Evolutionary conservation across 2,329 filamentous ascomycete species (phyloP).

Genomic region (Lojkania enalia): DNA sequence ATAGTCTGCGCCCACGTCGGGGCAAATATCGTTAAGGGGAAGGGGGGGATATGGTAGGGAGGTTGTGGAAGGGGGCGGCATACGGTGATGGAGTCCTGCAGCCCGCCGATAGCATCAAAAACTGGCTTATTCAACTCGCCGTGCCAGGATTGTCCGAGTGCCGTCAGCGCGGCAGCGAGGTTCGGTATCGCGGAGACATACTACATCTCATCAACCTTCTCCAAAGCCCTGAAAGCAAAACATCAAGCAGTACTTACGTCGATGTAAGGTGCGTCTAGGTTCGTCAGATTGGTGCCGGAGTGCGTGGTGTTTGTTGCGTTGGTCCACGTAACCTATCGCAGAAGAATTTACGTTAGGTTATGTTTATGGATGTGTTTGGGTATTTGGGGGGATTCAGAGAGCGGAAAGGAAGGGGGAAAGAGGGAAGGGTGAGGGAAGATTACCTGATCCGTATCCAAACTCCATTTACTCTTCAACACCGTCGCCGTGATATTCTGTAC

Average conservation of each 20-base stretch:
- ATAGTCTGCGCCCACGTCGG: too few species aligned
- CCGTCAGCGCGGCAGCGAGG: slow-evolving; percentile 31
- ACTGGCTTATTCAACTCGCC: slow-evolving; percentile 43
- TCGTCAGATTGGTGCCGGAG: neutral
- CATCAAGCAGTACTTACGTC: slow-evolving; percentile 6
- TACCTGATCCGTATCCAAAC: slow-evolving; percentile 38
- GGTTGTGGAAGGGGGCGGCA: too few species aligned
- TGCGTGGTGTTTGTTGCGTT: slow-evolving; percentile 4
- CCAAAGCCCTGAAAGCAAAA: slow-evolving; percentile 2
- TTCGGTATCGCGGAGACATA: slow-evolving; percentile 32
- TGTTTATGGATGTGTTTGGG: slow-evolving; percentile 3
- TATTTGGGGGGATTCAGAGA: neutral
- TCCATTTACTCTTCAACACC: slow-evolving; percentile 34
- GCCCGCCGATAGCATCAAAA: slow-evolving; percentile 30
- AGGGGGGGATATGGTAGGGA: neutral
- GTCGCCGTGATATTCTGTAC: slow-evolving; percentile 38
- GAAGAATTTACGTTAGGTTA: slow-evolving; percentile 1
- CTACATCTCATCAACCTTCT: slow-evolving; percentile 19
- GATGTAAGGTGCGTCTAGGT: slow-evolving; percentile 11
- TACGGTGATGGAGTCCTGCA: slow-evolving; percentile 31
- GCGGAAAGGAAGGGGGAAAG: too few species aligned
- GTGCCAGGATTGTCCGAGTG: slow-evolving; percentile 41
- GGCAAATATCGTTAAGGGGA: too few species aligned
- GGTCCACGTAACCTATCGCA: slow-evolving; percentile 6
- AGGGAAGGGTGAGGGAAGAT: neutral